Percentiles rank a stretch among this genome's conserved stretches.
Evolutionary conservation across 192 early-diverging fungal species (phyloP).

Genomic region (Entophlyctis luteolus): DNA sequence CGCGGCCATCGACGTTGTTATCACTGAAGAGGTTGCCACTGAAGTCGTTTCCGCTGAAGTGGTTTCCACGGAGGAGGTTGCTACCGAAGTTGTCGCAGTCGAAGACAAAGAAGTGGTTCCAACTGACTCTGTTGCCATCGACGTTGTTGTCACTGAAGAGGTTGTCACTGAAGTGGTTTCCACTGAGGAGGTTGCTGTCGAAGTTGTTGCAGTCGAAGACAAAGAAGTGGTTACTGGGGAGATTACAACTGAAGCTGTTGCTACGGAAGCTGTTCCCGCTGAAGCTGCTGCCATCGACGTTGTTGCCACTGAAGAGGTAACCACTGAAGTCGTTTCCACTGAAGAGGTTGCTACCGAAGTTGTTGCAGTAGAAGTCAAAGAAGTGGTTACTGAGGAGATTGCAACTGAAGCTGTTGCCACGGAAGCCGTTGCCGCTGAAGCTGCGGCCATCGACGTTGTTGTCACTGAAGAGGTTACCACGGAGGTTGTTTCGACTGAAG

Average conservation of each 20-base stretch:
- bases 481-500: too few species aligned
- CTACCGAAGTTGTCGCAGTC: neutral
- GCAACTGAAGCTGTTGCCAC: neutral
- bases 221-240: conserved; percentile 1
- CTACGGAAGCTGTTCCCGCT: too few species aligned
- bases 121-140: neutral
- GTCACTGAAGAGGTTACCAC: too few species aligned
- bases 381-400: neutral
- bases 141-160: neutral
- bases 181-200: too few species aligned
- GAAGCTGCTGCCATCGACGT: too few species aligned
- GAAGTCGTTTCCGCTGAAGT: neutral
- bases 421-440: neutral
- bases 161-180: too few species aligned
- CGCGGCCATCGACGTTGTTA: neutral
- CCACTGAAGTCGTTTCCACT: neutral
- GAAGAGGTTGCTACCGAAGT: neutral
- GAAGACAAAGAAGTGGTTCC: neutral
- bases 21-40: neutral
- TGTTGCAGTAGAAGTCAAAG: neutral
- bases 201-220: too few species aligned
- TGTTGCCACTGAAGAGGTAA: neutral
- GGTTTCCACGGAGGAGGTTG: neutral
- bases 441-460: neutral
- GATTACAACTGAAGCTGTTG: neutral